A percentile compares a stretch with the other conserved stretches of the same genome.
phyloP scores from a whole-genome alignment of 1,139 yeast species.

The Protomyces macrosporus region DNA sequence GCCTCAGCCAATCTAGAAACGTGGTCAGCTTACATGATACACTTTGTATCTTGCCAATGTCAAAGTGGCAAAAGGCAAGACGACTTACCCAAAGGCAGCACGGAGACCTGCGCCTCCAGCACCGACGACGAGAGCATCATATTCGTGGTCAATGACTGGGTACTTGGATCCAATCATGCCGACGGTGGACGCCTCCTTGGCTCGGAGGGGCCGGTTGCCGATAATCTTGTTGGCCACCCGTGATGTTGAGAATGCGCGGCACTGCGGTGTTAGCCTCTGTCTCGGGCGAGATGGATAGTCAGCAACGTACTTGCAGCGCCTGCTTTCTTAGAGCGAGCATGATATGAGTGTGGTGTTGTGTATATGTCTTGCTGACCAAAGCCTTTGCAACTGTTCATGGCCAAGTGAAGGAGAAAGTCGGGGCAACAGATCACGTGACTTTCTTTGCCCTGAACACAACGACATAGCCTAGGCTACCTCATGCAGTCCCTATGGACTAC shows the following conservation, averaged over 20 bases:
- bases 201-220: slow-evolving; percentile 36
- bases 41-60: not conserved
- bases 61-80: not conserved
- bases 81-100: slow-evolving; percentile 62
- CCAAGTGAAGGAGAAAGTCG: not conserved
- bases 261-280: not conserved
- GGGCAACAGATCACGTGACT: not conserved
- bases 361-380: not conserved
- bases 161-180: slow-evolving; percentile 52
- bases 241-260: slow-evolving; percentile 19
- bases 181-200: slow-evolving; percentile 41
- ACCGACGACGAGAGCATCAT: slow-evolving; percentile 95
- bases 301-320: not conserved
- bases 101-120: slow-evolving; percentile 99
- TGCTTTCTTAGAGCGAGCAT: not conserved
- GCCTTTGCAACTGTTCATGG: not conserved
- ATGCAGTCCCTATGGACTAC: too few relatives aligned
- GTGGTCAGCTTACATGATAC: not conserved
- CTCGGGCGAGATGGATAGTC: not conserved
- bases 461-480: too few relatives aligned
- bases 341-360: not conserved
- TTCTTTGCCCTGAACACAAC: too few relatives aligned
- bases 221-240: slow-evolving; percentile 15
- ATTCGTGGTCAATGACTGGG: slow-evolving; percentile 85
- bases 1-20: slow-evolving; percentile 78